Base-by-base conservation (phyloP, 805 yeast genomes). In the Saccharomycopsis malanga region DNA sequence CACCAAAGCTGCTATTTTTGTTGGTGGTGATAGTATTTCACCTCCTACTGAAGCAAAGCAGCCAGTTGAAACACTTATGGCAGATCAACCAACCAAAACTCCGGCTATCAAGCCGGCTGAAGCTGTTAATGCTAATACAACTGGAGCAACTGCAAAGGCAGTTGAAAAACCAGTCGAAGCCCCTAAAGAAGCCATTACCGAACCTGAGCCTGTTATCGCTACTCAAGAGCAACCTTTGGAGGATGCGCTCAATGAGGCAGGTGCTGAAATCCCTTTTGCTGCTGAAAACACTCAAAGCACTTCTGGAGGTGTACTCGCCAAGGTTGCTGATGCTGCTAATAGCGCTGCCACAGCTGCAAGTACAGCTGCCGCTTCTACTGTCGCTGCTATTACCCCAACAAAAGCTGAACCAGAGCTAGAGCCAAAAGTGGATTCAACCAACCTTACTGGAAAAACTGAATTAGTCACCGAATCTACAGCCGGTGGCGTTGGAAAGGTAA, bases 101-200 rank as follows among this genome's bases (percentile, higher is more conserved):
- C n/a, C n/a, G n/a, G n/a, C n/a, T n/a, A n/a, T n/a, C n/a, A 45
- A 45, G 47, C 25, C 35, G 12, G 48, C 18, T 3, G 35, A 45
- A 34, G 15, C 15, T 7, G 40, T n/a, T 32, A 14, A 18, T 23
- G 7, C 21, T 14, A 30, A 23, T 4, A 22, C 39, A 18, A 15
- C 7, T 2, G 30, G 14, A 21, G 21, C 9, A 2, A 39, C 18
- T n/a, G 4, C 30, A 10, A 18, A n/a, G n/a, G 9, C 15, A 7
- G 43, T 22, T 29, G 42, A 10, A 15, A 15, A 41, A 24, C 48
- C 9, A 40, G 22, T 21, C n/a, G n/a, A n/a, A 14, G 34, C n/a
- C 14, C 39, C 34, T 14, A 14, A n/a, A 17, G 39, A 15, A 17
- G 24, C 34, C 39, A n/a, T 36, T 2, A 17, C 43, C 15, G 20